These are phyloP conservation scores for Patellaria atrata DNA, from an alignment of 495 filamentous ascomycete genomes.

Conservation along the genomic window DNA sequence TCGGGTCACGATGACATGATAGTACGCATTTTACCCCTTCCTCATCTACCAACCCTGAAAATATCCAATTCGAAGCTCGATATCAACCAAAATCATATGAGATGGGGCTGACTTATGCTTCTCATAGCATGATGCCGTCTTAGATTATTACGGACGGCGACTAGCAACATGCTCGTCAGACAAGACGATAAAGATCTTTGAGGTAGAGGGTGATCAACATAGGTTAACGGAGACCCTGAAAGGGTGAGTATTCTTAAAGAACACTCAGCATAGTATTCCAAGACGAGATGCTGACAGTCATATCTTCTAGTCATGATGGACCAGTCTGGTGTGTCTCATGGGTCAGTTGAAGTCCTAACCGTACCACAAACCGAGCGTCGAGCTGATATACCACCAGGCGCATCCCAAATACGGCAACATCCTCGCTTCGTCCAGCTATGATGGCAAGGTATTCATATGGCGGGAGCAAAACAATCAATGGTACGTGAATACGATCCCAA, in stretches of 20 bases:
- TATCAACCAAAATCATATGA: conserved; percentile 1
- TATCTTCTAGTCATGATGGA: conserved; percentile 63
- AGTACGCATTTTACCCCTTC: conserved; percentile 41
- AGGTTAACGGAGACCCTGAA: conserved; percentile 83
- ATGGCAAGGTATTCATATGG: conserved; percentile 97
- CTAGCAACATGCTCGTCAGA: conserved; percentile 96
- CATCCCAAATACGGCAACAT: conserved; percentile 98
- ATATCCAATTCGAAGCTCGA: background rate
- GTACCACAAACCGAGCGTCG: background rate
- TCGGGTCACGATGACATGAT: conserved; percentile 99
- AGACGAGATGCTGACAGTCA: background rate
- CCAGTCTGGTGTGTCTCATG: conserved; percentile 95
- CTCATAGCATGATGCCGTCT: conserved; percentile 79
- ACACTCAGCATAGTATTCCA: too few species aligned
- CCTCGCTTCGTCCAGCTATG: conserved; percentile 84
- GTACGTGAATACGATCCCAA: conserved; percentile 11
- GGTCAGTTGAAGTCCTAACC: conserved; percentile 33
- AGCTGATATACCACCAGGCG: conserved; percentile 35
- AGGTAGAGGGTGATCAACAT: conserved; percentile 90
- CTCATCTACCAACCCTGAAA: conserved; percentile 5
- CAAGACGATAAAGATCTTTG: conserved; percentile 98
- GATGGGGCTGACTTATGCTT: background rate
- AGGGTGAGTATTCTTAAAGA: conserved; percentile 70
- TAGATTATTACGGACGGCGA: conserved; percentile 95
- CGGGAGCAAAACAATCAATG: conserved; percentile 54